Conservation (phyloP, 257 asterid genomes). For the Ballota nigra region DNA sequence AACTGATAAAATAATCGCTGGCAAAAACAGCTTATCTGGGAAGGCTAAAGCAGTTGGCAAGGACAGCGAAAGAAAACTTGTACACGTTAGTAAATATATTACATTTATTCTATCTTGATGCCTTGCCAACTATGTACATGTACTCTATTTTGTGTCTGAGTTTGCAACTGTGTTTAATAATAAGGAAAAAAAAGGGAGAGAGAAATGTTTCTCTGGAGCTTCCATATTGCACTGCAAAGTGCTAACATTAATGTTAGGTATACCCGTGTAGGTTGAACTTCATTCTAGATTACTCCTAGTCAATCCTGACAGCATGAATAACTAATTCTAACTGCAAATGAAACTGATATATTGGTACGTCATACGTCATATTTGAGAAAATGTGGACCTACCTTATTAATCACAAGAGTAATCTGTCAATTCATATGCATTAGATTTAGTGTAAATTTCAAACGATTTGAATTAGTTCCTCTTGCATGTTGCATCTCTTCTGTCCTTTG, state of each 20-base stretch:
- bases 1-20: slow-evolving; percentile 24
- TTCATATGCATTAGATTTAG: not conserved
- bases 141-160: not conserved
- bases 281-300: not conserved
- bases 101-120: not conserved
- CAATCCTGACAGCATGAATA: not conserved
- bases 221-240: no score
- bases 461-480: not conserved
- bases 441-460: not conserved
- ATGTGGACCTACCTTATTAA: no score
- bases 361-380: no score
- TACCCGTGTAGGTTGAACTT: not conserved
- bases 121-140: not conserved
- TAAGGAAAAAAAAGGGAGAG: no score
- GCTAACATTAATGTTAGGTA: no score
- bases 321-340: not conserved
- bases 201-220: no score
- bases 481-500: not conserved
- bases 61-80: slow-evolving; percentile 35
- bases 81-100: slow-evolving; percentile 33
- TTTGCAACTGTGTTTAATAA: not conserved
- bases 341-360: not conserved
- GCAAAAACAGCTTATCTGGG: slow-evolving; percentile 18
- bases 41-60: slow-evolving; percentile 15
- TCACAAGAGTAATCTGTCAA: not conserved